Evolutionary conservation across 2,329 filamentous ascomycete genomes (phyloP), one percentile per base, ranked within the genome.

Genomic region (Diplodia scrobiculata): DNA sequence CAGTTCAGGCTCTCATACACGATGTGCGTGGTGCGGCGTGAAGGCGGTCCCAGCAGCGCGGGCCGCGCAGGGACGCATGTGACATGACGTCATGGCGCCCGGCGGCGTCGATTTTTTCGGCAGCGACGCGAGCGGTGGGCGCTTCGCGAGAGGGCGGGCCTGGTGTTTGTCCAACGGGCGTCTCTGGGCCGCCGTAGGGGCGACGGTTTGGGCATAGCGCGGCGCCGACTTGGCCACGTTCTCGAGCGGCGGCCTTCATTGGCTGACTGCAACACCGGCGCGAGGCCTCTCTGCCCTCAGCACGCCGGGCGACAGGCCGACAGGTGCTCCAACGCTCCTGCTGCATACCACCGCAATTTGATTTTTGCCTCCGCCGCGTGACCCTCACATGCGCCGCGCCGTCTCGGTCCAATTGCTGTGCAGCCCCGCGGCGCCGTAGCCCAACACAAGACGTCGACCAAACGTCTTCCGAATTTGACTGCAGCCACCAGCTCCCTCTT

Each of bases 381-480:
- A 62, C 58, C 51, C 58, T 62, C 58, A 25, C 58, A 50, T 62
- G 58, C 58, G 27, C 58, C 27, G 50, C 58, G 48, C 41, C 58
- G n/a, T 50, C 58, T 41, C 29, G 45, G 41, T 50, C 58, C 58
- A 62, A 62, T 62, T 50, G 45, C 21, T 45, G 45, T 36, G 58
- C 55, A 47, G 36, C 38, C 25, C 10, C 38, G 55, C 32, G 38
- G 36, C 58, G 19, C 58, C 58, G 29, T 50, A 32, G 21, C 41
- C 29, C 41, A 17, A 2, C 48, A n/a, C 27, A 62, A 36, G 27
- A 50, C 45, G 36, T 29, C 36, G 58, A 9, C 14, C 34, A 7
- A 25, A 50, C 58, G 29, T 62, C 58, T 62, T 62, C 58, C 58
- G 45, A 50, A 50, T 62, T 62, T 51, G 58, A 62, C 58, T 60